phyloP scores from a whole-genome alignment of 2,329 filamentous ascomycete genomes.

The Uncinocarpus reesii region DNA sequence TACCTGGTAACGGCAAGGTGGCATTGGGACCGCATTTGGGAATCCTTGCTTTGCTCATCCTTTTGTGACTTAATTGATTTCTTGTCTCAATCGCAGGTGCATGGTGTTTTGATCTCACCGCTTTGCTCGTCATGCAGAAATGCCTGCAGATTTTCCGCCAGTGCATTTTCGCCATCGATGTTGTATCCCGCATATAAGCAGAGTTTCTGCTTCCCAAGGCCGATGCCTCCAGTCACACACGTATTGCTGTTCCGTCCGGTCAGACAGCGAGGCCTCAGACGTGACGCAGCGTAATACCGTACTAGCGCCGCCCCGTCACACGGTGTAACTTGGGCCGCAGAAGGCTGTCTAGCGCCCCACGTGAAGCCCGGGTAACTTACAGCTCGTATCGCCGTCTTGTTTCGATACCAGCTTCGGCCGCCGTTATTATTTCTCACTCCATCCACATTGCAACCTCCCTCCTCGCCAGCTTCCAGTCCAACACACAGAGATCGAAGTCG shows the following conservation, averaged over 20 bases:
- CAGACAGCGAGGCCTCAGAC: background rate
- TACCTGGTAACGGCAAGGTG: too few species aligned
- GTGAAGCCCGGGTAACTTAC: slow-evolving; percentile 1
- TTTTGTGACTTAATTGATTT: background rate
- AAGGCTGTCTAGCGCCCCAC: background rate
- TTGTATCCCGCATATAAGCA: slow-evolving; percentile 3
- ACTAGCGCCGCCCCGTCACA: background rate
- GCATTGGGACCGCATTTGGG: too few species aligned
- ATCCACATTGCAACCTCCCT: too few species aligned
- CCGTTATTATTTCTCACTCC: too few species aligned
- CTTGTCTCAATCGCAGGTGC: background rate
- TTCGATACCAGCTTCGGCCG: too few species aligned
- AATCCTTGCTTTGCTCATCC: too few species aligned
- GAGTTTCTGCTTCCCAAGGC: background rate
- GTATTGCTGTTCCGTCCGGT: background rate
- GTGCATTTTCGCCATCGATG: background rate
- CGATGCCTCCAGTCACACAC: background rate
- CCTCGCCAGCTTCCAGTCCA: too few species aligned
- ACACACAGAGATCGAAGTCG: too few species aligned
- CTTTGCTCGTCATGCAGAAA: background rate
- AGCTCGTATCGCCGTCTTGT: too few species aligned
- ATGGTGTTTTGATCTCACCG: background rate
- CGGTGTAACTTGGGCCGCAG: background rate
- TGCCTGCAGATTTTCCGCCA: slow-evolving; percentile 6
- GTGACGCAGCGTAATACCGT: background rate